Percentiles rank a stretch among this genome's conserved stretches.
These are phyloP conservation scores for Podospora bellae-mahoneyi DNA, from an alignment of 495 filamentous ascomycete genomes.

Conservation along the genomic window DNA sequence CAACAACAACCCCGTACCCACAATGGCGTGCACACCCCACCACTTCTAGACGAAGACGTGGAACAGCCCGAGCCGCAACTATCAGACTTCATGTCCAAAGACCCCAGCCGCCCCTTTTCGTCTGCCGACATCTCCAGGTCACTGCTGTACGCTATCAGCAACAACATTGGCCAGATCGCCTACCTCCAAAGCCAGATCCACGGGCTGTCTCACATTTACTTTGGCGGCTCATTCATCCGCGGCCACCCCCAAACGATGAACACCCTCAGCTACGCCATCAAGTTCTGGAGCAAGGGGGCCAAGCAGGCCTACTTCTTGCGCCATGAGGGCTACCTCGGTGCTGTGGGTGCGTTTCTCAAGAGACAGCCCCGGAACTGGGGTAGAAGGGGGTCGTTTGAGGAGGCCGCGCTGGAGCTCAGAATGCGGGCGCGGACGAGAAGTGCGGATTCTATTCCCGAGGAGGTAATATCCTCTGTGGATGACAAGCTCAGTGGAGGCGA, in stretches of 20 bases:
- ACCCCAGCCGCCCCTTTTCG: slow-evolving; percentile 38
- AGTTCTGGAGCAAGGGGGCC: slow-evolving; percentile 91
- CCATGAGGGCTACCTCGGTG: slow-evolving; percentile 95
- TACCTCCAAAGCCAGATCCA: slow-evolving; percentile 94
- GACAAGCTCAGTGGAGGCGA: neutral
- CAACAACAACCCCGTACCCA: slow-evolving; percentile 7
- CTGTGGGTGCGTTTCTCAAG: slow-evolving; percentile 91
- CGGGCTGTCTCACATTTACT: slow-evolving; percentile 86
- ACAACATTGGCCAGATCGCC: slow-evolving; percentile 98
- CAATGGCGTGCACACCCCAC: neutral
- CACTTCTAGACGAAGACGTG: neutral
- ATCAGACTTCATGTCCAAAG: neutral
- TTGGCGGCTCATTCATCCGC: slow-evolving; percentile 94
- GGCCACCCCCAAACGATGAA: slow-evolving; percentile 97
- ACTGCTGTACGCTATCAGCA: slow-evolving; percentile 79
- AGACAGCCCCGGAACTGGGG: slow-evolving; percentile 91
- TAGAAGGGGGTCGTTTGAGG: slow-evolving; percentile 67
- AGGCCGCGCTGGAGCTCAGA: slow-evolving; percentile 22
- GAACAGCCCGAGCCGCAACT: neutral
- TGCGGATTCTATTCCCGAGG: neutral
- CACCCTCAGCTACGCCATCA: slow-evolving; percentile 90
- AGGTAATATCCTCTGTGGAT: neutral
- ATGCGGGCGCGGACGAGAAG: slow-evolving; percentile 13
- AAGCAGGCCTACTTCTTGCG: slow-evolving; percentile 95
- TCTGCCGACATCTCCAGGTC: slow-evolving; percentile 52